Percentiles rank a stretch among this genome's conserved stretches.
Evolutionary conservation across 495 filamentous ascomycete genomes (phyloP).

Genomic region (Cetradonia linearis): DNA sequence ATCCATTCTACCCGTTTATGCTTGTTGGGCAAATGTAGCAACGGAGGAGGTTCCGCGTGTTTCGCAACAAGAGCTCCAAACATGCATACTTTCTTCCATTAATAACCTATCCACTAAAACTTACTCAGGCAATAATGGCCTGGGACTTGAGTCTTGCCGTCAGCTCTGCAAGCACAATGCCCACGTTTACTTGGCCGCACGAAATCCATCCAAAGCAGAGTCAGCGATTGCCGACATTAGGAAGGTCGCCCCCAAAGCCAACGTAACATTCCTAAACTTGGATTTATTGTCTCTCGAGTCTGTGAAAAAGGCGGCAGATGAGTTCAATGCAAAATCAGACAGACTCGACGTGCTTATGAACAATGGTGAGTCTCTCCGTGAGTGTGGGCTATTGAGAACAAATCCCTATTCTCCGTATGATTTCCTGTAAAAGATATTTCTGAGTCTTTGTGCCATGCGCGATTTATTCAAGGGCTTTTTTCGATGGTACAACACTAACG

Average conservation of each 20-base stretch:
- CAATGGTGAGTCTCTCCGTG: slow-evolving; percentile 47
- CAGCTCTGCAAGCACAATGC: slow-evolving; percentile 49
- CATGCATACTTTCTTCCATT: not conserved
- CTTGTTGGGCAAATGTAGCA: not conserved
- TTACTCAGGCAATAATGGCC: slow-evolving; percentile 49
- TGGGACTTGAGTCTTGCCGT: slow-evolving; percentile 52
- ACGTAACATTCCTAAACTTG: slow-evolving; percentile 41
- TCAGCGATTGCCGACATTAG: slow-evolving; percentile 44
- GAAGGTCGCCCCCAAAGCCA: slow-evolving; percentile 31
- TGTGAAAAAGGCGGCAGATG: slow-evolving; percentile 38
- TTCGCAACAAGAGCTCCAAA: too few relatives aligned
- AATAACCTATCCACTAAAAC: not conserved
- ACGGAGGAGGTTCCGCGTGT: too few relatives aligned
- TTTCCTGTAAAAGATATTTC: not conserved
- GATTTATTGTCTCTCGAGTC: slow-evolving; percentile 44
- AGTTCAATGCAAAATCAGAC: slow-evolving; percentile 37
- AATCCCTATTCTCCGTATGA: too few relatives aligned
- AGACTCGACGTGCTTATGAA: slow-evolving; percentile 54
- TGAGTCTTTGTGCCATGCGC: not conserved
- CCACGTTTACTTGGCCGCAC: slow-evolving; percentile 53
- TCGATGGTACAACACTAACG: not conserved
- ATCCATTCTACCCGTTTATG: not conserved
- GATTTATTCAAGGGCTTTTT: too few relatives aligned
- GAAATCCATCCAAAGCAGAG: slow-evolving; percentile 43
- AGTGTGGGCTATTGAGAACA: not conserved